These are phyloP conservation scores for Erodium maritimum DNA, from an alignment of 345 rosid genomes.

Conservation along the genomic window DNA sequence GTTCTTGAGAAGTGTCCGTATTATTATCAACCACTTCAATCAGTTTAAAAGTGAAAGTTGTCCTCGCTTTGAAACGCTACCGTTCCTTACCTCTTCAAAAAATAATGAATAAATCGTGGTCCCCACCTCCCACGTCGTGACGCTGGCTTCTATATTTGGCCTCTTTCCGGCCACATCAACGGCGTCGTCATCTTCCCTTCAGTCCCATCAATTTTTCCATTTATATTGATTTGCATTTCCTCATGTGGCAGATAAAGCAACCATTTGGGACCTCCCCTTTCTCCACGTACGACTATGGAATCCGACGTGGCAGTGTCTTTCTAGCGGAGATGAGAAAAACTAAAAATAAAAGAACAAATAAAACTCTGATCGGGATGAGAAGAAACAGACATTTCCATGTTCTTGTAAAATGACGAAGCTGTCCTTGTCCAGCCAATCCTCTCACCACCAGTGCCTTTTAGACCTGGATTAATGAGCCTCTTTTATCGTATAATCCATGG, in stretches of 20 bases:
- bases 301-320: slow-evolving; percentile 15
- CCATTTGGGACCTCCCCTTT: slow-evolving; percentile 19
- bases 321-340: background rate
- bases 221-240: background rate
- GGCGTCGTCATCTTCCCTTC: too few species aligned
- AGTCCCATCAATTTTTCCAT: background rate
- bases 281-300: slow-evolving; percentile 17
- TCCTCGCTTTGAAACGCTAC: too few species aligned
- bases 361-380: slow-evolving; percentile 19
- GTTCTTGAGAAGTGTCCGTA: too few species aligned
- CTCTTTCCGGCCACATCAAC: background rate
- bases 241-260: slow-evolving; percentile 19
- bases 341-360: background rate
- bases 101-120: too few species aligned
- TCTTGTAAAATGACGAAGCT: slow-evolving; percentile 8
- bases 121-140: too few species aligned
- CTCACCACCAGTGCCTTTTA: too few species aligned
- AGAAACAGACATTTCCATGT: background rate
- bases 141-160: too few species aligned
- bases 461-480: too few species aligned
- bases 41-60: too few species aligned
- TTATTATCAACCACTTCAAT: too few species aligned
- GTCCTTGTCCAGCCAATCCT: slow-evolving; percentile 1
- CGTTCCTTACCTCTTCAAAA: too few species aligned
- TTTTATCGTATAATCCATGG: too few species aligned